Percentiles rank a stretch among this genome's conserved stretches.
Conservation (phyloP, 1,139 yeast genomes). For the Suhomyces bokatorum region DNA sequence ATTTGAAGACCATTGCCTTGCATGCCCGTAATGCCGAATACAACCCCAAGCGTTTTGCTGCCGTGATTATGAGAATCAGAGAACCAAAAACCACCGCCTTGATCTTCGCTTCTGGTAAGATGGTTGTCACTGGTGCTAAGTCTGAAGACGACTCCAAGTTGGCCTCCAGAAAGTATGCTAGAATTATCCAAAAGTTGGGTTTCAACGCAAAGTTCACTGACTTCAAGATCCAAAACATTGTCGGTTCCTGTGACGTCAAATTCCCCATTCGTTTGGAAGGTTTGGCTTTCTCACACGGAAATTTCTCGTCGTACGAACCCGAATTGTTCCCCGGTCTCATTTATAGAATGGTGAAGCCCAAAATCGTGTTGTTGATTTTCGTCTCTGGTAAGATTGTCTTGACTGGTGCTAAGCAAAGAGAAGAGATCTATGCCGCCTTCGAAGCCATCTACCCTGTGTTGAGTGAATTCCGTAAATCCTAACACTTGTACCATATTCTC, state of each 20-base stretch:
- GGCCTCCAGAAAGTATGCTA: constrained; percentile 95
- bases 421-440: constrained; percentile 96
- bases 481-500: constrained; percentile 13
- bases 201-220: constrained; percentile 95
- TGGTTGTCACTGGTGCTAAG: constrained; percentile 99
- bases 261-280: constrained; percentile 98
- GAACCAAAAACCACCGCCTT: constrained; percentile 98
- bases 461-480: constrained; percentile 93
- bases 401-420: constrained; percentile 99
- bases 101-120: constrained; percentile 97
- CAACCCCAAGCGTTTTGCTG: constrained; percentile 97
- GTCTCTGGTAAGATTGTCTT: constrained; percentile 97
- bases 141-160: constrained; percentile 96
- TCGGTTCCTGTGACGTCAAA: constrained; percentile 97
- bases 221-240: constrained; percentile 95
- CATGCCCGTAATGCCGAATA: constrained; percentile 99
- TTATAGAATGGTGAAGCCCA: constrained; percentile 99
- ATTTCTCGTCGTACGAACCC: constrained; percentile 98
- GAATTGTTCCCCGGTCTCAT: constrained; percentile 97
- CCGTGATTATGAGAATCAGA: constrained; percentile 98
- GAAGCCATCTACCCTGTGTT: constrained; percentile 97
- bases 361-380: constrained; percentile 90
- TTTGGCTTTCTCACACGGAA: constrained; percentile 96
- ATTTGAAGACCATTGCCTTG: constrained; percentile 92
- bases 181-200: constrained; percentile 96